Percentiles rank a stretch among this genome's conserved stretches.
Evolutionary conservation across 305 asterid species (phyloP).

Genomic region (Plantago coronopus): DNA sequence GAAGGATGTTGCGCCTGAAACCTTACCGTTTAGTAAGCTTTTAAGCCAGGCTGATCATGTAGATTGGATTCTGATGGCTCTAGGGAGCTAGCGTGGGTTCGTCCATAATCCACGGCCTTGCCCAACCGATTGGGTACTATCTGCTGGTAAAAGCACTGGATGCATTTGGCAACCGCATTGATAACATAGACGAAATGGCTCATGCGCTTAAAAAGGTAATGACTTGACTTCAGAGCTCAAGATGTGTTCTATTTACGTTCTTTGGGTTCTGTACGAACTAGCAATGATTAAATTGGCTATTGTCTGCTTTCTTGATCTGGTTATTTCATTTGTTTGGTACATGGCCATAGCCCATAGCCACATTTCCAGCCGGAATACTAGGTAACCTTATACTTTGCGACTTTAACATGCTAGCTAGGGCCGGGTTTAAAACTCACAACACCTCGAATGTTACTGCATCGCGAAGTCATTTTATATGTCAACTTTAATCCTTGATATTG

Average conservation of each 20-base stretch:
- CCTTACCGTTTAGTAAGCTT: constrained; percentile 49
- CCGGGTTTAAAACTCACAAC: too few species aligned
- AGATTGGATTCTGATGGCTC: constrained; percentile 69
- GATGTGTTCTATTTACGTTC: not conserved
- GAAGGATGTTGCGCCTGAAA: constrained; percentile 20
- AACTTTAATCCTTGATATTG: too few species aligned
- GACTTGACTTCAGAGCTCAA: not conserved
- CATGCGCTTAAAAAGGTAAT: constrained; percentile 55
- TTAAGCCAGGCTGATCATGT: constrained; percentile 60
- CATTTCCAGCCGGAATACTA: constrained; percentile 78
- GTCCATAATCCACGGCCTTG: constrained; percentile 74
- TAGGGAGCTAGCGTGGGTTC: constrained; percentile 66
- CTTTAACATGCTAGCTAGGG: not conserved
- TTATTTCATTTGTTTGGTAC: constrained; percentile 77
- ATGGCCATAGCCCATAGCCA: constrained; percentile 83
- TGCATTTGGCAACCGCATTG: constrained; percentile 60
- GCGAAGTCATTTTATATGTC: too few species aligned
- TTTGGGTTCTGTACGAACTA: not conserved
- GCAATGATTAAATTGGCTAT: not conserved
- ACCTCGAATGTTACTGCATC: too few species aligned
- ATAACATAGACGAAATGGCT: constrained; percentile 51
- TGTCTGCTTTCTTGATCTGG: constrained; percentile 37
- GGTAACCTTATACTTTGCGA: constrained; percentile 34
- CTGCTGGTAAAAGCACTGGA: constrained; percentile 73
- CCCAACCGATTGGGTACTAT: constrained; percentile 67